Evolutionary conservation across 1,284 basidiomycete species (phyloP), one percentile per base, ranked within the genome.

Genomic region (Anthracocystis walkeri): DNA sequence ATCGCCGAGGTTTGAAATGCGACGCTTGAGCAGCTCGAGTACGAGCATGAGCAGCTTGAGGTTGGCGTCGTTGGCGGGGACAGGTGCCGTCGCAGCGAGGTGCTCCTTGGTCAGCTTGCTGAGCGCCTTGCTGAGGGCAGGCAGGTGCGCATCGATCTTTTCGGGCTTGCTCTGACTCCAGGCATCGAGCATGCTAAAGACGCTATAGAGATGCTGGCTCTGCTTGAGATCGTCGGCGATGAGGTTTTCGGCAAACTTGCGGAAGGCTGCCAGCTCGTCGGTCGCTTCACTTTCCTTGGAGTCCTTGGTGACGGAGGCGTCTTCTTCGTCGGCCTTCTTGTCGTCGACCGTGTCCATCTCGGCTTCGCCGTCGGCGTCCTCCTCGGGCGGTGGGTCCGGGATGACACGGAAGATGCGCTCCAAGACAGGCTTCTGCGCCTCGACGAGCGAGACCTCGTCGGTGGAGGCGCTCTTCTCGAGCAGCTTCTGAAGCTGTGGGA

Each of bases 21-120:
- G 86, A 58, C 85, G 84, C 25, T 88, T 87, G 31, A 89, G 83
- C 44, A 90, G 84, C 69, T 88, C 87, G 44, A 89, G 86, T 40
- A 88, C 86, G 35, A 87, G 86, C 71, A 88, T 87, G 76, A 89
- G 87, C 44, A 88, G 85, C 71, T 80, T 68, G 84, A 87, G 31
- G 82, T 85, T 72, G 67, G 85, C 35, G 74, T 85, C 77, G 44
- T 60, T 62, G 33, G 66, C 71, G 10, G 58, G 67, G 16, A 78
- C 67, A 31, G 77, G 70, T 25, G 71, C 67, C 8, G 74, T 53
- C 14, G 90, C 88, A 67, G 89, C 89, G 10, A 93, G 89, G 80
- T 98, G 95, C 31, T 98, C 95, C 85, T 95, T 95, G 65, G 92
- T 90, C 25, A 97, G 88, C 83, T 92, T 93, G 79, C 90, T 91